Evolutionary conservation across 805 yeast genomes (phyloP), one percentile per base, ranked within the genome.

Genomic region (Priceomyces medius): DNA sequence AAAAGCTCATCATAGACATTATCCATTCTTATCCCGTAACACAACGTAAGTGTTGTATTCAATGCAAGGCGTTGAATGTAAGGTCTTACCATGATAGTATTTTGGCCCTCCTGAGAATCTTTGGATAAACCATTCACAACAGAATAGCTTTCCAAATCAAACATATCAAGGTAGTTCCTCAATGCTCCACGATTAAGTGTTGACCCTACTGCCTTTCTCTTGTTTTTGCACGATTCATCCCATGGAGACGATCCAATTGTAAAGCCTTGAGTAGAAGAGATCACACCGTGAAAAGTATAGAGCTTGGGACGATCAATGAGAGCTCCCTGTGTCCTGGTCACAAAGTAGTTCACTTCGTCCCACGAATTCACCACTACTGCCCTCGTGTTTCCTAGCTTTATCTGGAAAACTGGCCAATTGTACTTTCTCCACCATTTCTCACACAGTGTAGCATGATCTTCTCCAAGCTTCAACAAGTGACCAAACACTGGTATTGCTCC

Each of bases 181-280:
- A 68, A 57, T 1, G 70, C 62, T 2, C 68, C 68, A 3, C 64
- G 61, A 35, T 66, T 65, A 45, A 68, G 57, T 14, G 68, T 68
- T 14, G 63, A 49, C n/a, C 63, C 66, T 13, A 66, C 71, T 10
- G 65, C 69, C 27, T 57, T 50, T 19, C 70, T 44, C 39, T 66
- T 63, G n/a, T 59, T 54, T 33, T 54, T 54, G 35, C 69, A 64
- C 7, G 61, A 51, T n/a, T 62, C 71, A 26, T 60, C 55, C 68
- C 69, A 69, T 2, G 74, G 73, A 4, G 74, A 65, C 3, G 74
- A 68, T 7, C 74, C 74, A 28, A 68, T 67, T 1, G 74, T 69
- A 31, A 63, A 60, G 3, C 74, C 59, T 43, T 72, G 46, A 50
- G 70, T 37, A 48, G 63, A 21, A 10, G 40, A 37, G 28, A 37